These are phyloP conservation scores for Oehlia diaphana DNA, from an alignment of 192 early-diverging fungal genomes.

Conservation along the genomic window DNA sequence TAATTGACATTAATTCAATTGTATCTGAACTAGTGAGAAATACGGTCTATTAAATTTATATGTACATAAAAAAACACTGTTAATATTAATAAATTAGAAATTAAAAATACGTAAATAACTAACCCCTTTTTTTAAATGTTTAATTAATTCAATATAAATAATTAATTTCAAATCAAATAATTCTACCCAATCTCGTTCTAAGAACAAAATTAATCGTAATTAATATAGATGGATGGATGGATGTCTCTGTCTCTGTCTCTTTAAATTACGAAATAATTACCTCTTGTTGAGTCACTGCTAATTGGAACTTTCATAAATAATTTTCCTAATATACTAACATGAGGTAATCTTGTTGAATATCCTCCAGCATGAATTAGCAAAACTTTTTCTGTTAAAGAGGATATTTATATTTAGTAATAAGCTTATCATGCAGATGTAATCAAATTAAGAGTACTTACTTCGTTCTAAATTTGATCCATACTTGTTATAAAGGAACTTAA, in stretches of 20 bases:
- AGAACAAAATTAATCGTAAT: background rate
- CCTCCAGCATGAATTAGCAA: conserved; percentile 46
- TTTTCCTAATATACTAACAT: conserved; percentile 44
- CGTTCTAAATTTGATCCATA: conserved; percentile 29
- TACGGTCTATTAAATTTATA: background rate
- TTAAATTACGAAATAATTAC: background rate
- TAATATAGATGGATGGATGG: too few species aligned
- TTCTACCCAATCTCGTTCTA: conserved; percentile 7
- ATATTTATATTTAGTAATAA: background rate
- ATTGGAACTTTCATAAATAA: conserved; percentile 41
- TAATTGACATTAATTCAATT: conserved; percentile 2
- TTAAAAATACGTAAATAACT: background rate
- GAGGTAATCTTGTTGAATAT: conserved; percentile 43
- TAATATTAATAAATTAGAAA: background rate
- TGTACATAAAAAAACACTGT: background rate
- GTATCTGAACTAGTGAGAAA: conserved; percentile 29
- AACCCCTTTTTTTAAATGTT: conserved; percentile 23
- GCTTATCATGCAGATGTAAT: background rate
- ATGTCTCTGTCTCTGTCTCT: too few species aligned
- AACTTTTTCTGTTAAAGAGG: conserved; percentile 22
- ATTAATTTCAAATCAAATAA: conserved; percentile 31
- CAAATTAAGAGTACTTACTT: conserved; percentile 3
- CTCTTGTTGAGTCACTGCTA: conserved; percentile 5
- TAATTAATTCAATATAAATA: conserved; percentile 21
- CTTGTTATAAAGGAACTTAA: conserved; percentile 28